These are phyloP conservation scores for Dactylellina sp. DNA, from an alignment of 2,329 filamentous ascomycete genomes.

Conservation along the genomic window DNA sequence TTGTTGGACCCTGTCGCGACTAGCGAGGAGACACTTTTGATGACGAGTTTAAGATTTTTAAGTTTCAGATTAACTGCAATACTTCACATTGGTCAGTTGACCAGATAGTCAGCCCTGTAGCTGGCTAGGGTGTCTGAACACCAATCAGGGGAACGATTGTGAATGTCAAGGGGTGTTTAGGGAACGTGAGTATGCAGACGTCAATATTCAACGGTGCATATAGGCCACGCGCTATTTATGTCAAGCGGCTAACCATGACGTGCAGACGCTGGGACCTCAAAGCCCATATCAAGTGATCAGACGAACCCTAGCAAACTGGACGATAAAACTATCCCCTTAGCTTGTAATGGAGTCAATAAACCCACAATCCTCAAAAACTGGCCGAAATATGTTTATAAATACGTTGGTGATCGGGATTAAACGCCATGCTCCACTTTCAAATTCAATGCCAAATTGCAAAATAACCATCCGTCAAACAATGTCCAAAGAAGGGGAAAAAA, in stretches of 20 bases:
- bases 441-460: neutral
- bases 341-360: no score
- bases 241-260: no score
- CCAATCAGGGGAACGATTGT: neutral
- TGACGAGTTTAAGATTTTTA: conserved; percentile 2
- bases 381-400: no score
- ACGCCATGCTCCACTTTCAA: neutral
- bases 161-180: neutral
- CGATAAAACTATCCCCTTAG: no score
- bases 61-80: conserved; percentile 38
- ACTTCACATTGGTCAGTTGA: conserved; percentile 12
- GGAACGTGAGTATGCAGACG: no score
- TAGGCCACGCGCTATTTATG: no score
- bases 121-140: neutral
- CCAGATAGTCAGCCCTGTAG: neutral
- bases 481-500: neutral
- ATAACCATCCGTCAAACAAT: neutral
- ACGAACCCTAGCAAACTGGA: no score
- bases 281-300: no score
- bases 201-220: no score
- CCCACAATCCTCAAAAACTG: no score
- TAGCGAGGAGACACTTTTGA: conserved; percentile 2
- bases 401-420: neutral
- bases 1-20: conserved; percentile 21
- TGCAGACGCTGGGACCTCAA: no score